Evolutionary conservation across 352 stramenopile species (phyloP).

Genomic region (Thalassiosira exigua): DNA sequence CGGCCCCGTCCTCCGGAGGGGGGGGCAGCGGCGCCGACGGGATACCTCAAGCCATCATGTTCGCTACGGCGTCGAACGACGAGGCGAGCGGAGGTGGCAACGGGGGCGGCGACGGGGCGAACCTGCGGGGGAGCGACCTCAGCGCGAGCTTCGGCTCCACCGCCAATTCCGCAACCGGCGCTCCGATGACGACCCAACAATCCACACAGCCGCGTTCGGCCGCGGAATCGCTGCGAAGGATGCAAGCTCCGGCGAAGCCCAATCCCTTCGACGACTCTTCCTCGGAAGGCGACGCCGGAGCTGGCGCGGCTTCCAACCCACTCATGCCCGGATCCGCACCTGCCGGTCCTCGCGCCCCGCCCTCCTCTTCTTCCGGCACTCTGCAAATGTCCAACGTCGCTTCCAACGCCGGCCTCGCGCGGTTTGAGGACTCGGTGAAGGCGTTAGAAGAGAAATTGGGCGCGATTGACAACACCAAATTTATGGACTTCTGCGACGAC

Average conservation of each 20-base stretch:
- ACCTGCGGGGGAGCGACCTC: neutral
- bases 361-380: neutral
- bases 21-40: neutral
- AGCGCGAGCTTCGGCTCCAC: constrained; percentile 4
- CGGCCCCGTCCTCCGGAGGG: neutral
- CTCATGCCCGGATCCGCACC: neutral
- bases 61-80: neutral
- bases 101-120: neutral
- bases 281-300: neutral
- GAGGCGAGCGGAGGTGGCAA: neutral
- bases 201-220: neutral
- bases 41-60: neutral
- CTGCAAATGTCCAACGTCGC: neutral
- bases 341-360: neutral
- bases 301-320: neutral
- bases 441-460: constrained; percentile 17
- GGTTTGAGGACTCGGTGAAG: constrained; percentile 9
- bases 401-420: neutral
- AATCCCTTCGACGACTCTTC: neutral
- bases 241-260: neutral
- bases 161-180: neutral
- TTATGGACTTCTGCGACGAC: constrained; percentile 21
- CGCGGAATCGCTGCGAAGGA: constrained; percentile 6
- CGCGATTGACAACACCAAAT: constrained; percentile 30
- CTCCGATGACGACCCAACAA: neutral